Conservation (phyloP, 768 basidiomycete species). For the Pholiota conissans region DNA sequence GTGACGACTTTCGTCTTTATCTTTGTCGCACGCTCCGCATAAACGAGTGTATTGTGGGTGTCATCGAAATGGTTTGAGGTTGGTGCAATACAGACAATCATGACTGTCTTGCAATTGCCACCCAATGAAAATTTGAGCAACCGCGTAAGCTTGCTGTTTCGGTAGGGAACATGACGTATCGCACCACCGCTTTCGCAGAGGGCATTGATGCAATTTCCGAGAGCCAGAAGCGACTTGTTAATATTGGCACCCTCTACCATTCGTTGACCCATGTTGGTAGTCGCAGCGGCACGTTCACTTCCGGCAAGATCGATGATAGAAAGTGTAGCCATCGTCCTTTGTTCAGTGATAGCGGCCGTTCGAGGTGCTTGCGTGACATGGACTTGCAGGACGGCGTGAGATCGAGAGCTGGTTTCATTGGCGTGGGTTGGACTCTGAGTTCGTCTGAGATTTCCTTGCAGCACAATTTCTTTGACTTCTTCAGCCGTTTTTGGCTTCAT, state of each 20-base stretch:
- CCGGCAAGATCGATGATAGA: slow-evolving; percentile 99
- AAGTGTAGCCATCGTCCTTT: slow-evolving; percentile 84
- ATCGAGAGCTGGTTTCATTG: slow-evolving; percentile 95
- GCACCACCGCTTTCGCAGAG: slow-evolving; percentile 93
- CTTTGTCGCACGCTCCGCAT: slow-evolving; percentile 96
- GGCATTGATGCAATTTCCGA: slow-evolving; percentile 98
- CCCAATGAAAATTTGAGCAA: slow-evolving; percentile 97
- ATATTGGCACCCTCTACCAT: slow-evolving; percentile 99
- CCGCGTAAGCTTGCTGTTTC: slow-evolving; percentile 97
- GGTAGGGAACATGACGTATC: slow-evolving; percentile 89
- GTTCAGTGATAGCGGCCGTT: slow-evolving; percentile 81
- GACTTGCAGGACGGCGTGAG: slow-evolving; percentile 96
- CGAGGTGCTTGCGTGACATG: slow-evolving; percentile 87
- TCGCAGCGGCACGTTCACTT: slow-evolving; percentile 94
- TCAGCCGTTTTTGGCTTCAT: slow-evolving; percentile 80
- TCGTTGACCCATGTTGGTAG: slow-evolving; percentile 95
- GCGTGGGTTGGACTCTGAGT: slow-evolving; percentile 95
- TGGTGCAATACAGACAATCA: slow-evolving; percentile 98
- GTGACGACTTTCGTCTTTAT: slow-evolving; percentile 98
- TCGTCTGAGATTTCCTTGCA: slow-evolving; percentile 83
- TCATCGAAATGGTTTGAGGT: slow-evolving; percentile 97
- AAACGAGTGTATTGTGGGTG: slow-evolving; percentile 96
- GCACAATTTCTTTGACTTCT: slow-evolving; percentile 92
- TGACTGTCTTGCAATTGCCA: slow-evolving; percentile 98
- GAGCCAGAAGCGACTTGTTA: slow-evolving; percentile 95